Evolutionary conservation across 768 basidiomycete genomes (phyloP).

Genomic region (Steccherinum ochraceum): DNA sequence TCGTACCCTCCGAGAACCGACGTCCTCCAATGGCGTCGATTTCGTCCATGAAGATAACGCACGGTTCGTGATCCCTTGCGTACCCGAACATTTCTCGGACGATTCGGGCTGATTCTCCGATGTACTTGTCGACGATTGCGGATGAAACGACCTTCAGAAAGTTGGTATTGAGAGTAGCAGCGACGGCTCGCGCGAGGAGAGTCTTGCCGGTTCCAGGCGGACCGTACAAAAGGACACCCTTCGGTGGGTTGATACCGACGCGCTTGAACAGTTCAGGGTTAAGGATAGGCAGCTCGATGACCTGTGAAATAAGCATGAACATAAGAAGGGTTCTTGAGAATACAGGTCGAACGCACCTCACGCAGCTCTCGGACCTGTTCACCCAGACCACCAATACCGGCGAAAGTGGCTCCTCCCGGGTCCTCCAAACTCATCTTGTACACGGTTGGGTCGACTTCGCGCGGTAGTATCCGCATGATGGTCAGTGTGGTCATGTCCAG

Average conservation of each 20-base stretch:
- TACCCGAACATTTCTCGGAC: slow-evolving; percentile 99
- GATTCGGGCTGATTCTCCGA: slow-evolving; percentile 94
- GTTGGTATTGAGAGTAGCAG: slow-evolving; percentile 92
- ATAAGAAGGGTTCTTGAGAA: not conserved
- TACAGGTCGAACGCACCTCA: slow-evolving; percentile 50
- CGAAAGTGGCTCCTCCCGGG: slow-evolving; percentile 91
- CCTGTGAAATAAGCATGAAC: slow-evolving; percentile 43
- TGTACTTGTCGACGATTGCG: slow-evolving; percentile 97
- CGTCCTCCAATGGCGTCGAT: slow-evolving; percentile 97
- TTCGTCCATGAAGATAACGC: slow-evolving; percentile 98
- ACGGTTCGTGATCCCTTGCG: slow-evolving; percentile 95
- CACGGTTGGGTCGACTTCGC: slow-evolving; percentile 96
- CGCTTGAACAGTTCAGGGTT: slow-evolving; percentile 91
- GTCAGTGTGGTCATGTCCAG: slow-evolving; percentile 99
- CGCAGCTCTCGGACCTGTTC: slow-evolving; percentile 97
- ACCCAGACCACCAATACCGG: slow-evolving; percentile 91
- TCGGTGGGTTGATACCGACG: slow-evolving; percentile 96
- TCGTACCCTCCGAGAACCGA: slow-evolving; percentile 88
- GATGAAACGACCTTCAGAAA: slow-evolving; percentile 99
- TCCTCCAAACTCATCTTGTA: slow-evolving; percentile 99
- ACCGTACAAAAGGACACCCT: slow-evolving; percentile 93
- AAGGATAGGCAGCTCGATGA: slow-evolving; percentile 92
- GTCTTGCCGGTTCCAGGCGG: slow-evolving; percentile 98
- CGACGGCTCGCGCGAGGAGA: slow-evolving; percentile 88
- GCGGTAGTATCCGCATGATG: slow-evolving; percentile 96